phyloP scores from a whole-genome alignment of 2,329 filamentous ascomycete genomes.

The Eurotiales sp. region DNA sequence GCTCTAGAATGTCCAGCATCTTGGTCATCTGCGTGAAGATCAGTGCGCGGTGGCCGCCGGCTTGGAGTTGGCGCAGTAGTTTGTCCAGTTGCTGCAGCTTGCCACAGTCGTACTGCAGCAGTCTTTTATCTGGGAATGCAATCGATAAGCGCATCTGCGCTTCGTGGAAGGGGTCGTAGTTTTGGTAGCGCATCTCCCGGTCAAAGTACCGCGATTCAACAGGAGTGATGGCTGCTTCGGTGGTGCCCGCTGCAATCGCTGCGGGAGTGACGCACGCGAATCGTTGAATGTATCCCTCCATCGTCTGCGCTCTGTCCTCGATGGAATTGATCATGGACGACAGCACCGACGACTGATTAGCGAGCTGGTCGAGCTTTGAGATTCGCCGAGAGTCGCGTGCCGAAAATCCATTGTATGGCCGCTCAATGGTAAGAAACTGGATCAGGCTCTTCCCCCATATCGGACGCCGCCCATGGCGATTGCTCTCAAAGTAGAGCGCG shows the following conservation, averaged over 20 bases:
- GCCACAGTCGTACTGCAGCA: constrained; percentile 97
- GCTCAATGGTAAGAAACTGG: constrained; percentile 65
- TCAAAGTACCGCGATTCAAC: constrained; percentile 49
- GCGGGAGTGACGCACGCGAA: constrained; percentile 92
- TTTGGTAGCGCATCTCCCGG: constrained; percentile 49
- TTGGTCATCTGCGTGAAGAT: constrained; percentile 99
- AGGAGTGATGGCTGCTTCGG: constrained; percentile 63
- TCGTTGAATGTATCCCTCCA: constrained; percentile 75
- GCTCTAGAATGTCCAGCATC: constrained; percentile 93
- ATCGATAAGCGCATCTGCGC: constrained; percentile 89
- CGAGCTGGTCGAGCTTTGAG: constrained; percentile 70
- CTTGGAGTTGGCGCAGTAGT: constrained; percentile 79
- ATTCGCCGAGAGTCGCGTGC: constrained; percentile 59
- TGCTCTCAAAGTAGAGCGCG: constrained; percentile 73
- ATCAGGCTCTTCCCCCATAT: constrained; percentile 78
- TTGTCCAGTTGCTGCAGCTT: constrained; percentile 89
- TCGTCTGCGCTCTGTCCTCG: constrained; percentile 64
- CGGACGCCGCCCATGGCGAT: constrained; percentile 74
- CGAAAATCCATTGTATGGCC: constrained; percentile 56
- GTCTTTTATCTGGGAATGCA: constrained; percentile 90
- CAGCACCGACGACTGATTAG: constrained; percentile 58
- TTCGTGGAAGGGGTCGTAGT: constrained; percentile 84
- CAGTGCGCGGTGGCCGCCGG: constrained; percentile 84
- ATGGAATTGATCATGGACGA: constrained; percentile 67
- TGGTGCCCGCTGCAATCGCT: constrained; percentile 75